Conservation (phyloP, 2,329 filamentous ascomycete species). For the Fusarium fracticaudum region DNA sequence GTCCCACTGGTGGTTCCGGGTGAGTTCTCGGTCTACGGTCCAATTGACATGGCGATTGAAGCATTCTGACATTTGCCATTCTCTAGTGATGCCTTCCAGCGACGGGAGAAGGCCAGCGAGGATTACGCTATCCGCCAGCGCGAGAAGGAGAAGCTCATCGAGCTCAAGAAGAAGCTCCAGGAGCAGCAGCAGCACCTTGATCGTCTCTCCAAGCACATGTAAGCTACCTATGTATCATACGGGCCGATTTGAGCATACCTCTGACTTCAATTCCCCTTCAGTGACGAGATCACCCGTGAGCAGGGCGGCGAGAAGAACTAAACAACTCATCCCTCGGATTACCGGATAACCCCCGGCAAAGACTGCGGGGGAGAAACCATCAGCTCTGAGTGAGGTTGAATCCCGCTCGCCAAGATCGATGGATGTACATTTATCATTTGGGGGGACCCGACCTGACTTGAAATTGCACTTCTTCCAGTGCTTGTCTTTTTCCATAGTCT, state of each 20-base stretch:
- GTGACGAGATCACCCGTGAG: slow-evolving; percentile 79
- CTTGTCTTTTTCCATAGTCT: slow-evolving; percentile 42
- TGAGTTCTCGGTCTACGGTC: slow-evolving; percentile 50
- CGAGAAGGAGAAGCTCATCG: slow-evolving; percentile 88
- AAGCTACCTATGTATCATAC: slow-evolving; percentile 47
- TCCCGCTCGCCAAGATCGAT: slow-evolving; percentile 22
- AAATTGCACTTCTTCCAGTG: slow-evolving; percentile 32
- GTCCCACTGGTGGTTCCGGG: slow-evolving; percentile 63
- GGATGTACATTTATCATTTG: slow-evolving; percentile 13
- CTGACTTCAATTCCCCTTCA: slow-evolving; percentile 48
- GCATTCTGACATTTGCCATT: not conserved
- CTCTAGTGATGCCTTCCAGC: slow-evolving; percentile 86
- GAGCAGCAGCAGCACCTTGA: slow-evolving; percentile 86
- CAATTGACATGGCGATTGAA: slow-evolving; percentile 15
- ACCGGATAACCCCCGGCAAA: slow-evolving; percentile 32
- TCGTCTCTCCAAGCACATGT: slow-evolving; percentile 89
- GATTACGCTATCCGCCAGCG: slow-evolving; percentile 85
- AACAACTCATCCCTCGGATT: slow-evolving; percentile 33
- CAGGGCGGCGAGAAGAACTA: slow-evolving; percentile 75
- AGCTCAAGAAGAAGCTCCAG: slow-evolving; percentile 76
- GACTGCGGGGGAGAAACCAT: slow-evolving; percentile 28
- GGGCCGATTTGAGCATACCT: not conserved
- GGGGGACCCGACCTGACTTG: slow-evolving; percentile 8
- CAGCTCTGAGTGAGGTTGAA: slow-evolving; percentile 25
- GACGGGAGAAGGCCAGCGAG: slow-evolving; percentile 88